Conservation (phyloP, 2,329 filamentous ascomycete genomes). For the Tolypocladium pustulatum region DNA sequence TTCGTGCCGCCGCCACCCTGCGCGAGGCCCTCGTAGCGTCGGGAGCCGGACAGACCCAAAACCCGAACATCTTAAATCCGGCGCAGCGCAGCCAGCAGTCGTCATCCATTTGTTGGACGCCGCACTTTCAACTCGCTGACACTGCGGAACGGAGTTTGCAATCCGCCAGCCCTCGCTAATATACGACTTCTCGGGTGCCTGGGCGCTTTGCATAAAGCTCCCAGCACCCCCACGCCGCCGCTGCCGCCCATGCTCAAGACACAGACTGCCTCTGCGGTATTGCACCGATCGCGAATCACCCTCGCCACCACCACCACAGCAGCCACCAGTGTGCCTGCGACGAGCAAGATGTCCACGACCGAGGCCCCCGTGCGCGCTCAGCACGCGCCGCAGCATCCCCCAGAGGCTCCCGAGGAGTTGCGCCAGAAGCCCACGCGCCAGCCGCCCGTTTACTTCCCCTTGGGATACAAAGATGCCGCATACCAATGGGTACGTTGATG, state of each 20-base stretch:
- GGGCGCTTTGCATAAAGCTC: background rate
- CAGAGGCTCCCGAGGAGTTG: conserved; percentile 13
- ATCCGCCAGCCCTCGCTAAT: background rate
- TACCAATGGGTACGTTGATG: conserved; percentile 68
- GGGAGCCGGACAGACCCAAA: conserved; percentile 8
- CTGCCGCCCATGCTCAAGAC: conserved; percentile 32
- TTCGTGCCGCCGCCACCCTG: background rate
- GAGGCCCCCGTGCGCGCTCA: conserved; percentile 16
- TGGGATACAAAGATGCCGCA: conserved; percentile 85
- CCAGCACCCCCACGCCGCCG: conserved; percentile 3
- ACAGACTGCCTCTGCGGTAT: conserved; percentile 26
- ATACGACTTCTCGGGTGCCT: background rate
- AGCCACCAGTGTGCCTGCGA: background rate
- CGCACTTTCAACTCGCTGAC: background rate
- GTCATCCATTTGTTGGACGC: background rate
- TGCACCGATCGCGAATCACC: conserved; percentile 30
- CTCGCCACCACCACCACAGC: conserved; percentile 14
- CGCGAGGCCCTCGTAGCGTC: conserved; percentile 6
- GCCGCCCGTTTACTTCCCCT: conserved; percentile 54
- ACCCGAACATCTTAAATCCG: conserved; percentile 4
- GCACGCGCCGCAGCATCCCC: conserved; percentile 1
- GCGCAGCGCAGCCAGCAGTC: too few species aligned
- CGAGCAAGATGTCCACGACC: conserved; percentile 20
- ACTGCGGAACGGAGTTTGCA: background rate
- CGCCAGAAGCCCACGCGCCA: conserved; percentile 17